Conservation (phyloP, 176 grass and related monocot species). For the Saccharum officinarum region DNA sequence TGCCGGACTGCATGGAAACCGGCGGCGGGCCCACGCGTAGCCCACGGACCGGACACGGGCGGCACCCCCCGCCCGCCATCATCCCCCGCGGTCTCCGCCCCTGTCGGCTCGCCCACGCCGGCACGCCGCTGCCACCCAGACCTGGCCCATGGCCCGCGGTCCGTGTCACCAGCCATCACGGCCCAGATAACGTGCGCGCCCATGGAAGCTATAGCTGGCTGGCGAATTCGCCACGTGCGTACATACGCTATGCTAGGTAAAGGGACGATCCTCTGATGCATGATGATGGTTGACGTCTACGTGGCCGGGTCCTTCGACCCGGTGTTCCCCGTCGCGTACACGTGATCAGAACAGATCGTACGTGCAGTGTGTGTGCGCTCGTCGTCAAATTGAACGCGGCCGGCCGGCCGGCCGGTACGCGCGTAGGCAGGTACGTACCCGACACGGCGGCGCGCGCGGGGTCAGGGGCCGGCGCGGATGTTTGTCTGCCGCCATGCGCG, state of each 20-base stretch:
- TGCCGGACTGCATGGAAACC: not conserved
- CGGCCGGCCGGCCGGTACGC: too few relatives aligned
- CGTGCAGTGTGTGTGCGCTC: too few relatives aligned
- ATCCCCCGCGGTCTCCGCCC: not conserved
- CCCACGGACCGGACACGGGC: constrained; percentile 35
- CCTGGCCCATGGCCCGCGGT: constrained; percentile 20
- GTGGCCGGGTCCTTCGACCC: too few relatives aligned
- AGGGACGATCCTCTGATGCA: too few relatives aligned
- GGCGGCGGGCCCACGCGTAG: constrained; percentile 24
- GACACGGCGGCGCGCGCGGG: not conserved
- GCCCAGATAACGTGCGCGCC: not conserved
- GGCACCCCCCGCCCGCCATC: not conserved
- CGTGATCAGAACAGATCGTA: not conserved
- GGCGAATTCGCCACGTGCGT: not conserved
- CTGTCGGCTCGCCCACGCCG: not conserved
- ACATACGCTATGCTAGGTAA: too few relatives aligned
- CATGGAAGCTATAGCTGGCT: not conserved
- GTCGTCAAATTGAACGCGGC: too few relatives aligned
- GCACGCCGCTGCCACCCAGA: not conserved
- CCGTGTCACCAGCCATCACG: not conserved
- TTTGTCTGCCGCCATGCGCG: constrained; percentile 1
- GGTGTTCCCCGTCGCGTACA: not conserved
- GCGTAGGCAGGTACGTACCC: not conserved
- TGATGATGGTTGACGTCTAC: too few relatives aligned
- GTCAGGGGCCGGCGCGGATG: not conserved